These are phyloP conservation scores for Botryotinia calthae DNA, from an alignment of 2,329 filamentous ascomycete species.

Conservation along the genomic window DNA sequence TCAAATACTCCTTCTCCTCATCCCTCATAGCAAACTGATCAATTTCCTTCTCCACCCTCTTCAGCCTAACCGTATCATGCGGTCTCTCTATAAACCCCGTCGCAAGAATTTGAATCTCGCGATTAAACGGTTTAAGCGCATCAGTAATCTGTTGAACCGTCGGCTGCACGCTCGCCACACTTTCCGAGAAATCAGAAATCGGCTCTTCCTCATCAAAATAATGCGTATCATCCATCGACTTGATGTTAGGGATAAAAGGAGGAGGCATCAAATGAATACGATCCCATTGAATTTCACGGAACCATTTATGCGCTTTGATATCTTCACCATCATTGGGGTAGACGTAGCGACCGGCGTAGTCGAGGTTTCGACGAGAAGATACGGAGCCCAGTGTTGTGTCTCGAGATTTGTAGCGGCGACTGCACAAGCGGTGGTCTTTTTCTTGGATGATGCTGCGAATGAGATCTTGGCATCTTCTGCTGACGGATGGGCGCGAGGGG, in stretches of 20 bases:
- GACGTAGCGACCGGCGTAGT: slow-evolving; percentile 61
- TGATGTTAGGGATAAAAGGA: slow-evolving; percentile 76
- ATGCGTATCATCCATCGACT: slow-evolving; percentile 68
- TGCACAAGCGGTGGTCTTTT: slow-evolving; percentile 73
- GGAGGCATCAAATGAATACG: slow-evolving; percentile 67
- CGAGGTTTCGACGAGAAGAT: slow-evolving; percentile 30
- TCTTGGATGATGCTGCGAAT: slow-evolving; percentile 71
- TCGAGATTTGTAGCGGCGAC: slow-evolving; percentile 68
- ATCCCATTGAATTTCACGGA: slow-evolving; percentile 75
- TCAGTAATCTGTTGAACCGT: slow-evolving; percentile 34
- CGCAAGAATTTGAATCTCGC: slow-evolving; percentile 38
- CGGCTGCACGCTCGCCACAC: slow-evolving; percentile 30
- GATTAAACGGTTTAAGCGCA: slow-evolving; percentile 37
- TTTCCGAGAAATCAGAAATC: slow-evolving; percentile 61
- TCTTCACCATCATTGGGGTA: slow-evolving; percentile 82
- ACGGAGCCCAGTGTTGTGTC: slow-evolving; percentile 44
- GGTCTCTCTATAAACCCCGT: slow-evolving; percentile 36
- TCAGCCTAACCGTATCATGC: slow-evolving; percentile 35
- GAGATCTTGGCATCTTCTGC: slow-evolving; percentile 71
- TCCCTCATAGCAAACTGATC: slow-evolving; percentile 36
- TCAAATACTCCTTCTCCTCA: slow-evolving; percentile 39
- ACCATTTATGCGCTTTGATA: slow-evolving; percentile 87
- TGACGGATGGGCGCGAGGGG: slow-evolving; percentile 63
- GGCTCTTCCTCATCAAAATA: slow-evolving; percentile 86
- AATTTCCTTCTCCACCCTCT: slow-evolving; percentile 38